A percentile compares a stretch with the other conserved stretches of the same genome.
Conservation (phyloP, 2,329 filamentous ascomycete genomes). For the Mollisiaceae sp. region DNA sequence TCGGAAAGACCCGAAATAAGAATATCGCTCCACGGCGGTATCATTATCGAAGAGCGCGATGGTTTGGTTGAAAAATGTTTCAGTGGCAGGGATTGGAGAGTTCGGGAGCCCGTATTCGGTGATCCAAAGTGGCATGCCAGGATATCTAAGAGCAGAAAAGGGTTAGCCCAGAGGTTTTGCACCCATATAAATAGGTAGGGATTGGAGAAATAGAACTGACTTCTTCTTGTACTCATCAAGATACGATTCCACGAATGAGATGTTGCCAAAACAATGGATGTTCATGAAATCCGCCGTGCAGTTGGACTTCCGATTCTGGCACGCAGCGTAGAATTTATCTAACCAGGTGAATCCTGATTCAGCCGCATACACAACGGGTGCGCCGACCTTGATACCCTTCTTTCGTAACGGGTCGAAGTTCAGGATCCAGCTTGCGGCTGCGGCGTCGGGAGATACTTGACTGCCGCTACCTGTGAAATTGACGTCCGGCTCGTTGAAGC, state of each 20-base stretch:
- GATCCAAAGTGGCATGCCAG: constrained; percentile 17
- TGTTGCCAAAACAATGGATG: constrained; percentile 68
- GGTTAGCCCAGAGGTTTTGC: constrained; percentile 44
- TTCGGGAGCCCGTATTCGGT: constrained; percentile 15
- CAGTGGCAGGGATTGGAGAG: constrained; percentile 5
- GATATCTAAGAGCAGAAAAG: constrained; percentile 11
- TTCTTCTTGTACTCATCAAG: constrained; percentile 20
- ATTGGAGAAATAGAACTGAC: constrained; percentile 13
- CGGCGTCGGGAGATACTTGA: constrained; percentile 60
- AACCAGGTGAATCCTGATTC: constrained; percentile 68
- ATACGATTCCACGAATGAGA: constrained; percentile 9
- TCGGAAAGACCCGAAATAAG: constrained; percentile 25
- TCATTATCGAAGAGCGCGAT: constrained; percentile 22
- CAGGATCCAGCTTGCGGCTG: constrained; percentile 71
- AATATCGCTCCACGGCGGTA: constrained; percentile 19
- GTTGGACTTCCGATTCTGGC: constrained; percentile 54
- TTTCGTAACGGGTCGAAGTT: constrained; percentile 72
- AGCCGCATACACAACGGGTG: constrained; percentile 58
- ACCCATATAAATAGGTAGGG: neutral
- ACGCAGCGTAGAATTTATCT: constrained; percentile 66
- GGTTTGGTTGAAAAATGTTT: constrained; percentile 20
- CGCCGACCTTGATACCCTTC: constrained; percentile 63
- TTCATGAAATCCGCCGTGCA: constrained; percentile 67
- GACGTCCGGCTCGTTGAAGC: constrained; percentile 81
- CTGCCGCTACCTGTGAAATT: constrained; percentile 54